Conservation (phyloP, 495 filamentous ascomycete species). For the Recurvomyces mirabilis region DNA sequence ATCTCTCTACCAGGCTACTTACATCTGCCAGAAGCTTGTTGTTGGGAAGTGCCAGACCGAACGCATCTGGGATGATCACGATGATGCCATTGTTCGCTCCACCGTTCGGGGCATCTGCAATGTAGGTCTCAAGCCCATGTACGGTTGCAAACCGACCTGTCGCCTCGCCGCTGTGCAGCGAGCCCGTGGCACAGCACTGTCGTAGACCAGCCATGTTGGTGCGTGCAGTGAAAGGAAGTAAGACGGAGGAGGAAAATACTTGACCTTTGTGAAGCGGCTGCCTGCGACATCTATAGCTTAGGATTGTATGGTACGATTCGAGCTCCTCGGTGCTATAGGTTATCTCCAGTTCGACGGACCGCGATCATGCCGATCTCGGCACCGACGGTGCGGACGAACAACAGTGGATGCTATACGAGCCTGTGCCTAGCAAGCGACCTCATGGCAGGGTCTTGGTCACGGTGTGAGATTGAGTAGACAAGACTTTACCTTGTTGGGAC, state of each 20-base stretch:
- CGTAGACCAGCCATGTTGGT: slow-evolving; percentile 3
- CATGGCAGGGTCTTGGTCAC: too few species aligned
- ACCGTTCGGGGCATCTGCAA: slow-evolving; percentile 20
- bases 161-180: slow-evolving; percentile 25
- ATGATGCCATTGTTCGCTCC: slow-evolving; percentile 22
- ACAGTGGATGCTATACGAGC: too few species aligned
- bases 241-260: neutral
- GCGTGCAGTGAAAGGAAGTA: too few species aligned
- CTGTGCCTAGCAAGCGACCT: too few species aligned
- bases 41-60: slow-evolving; percentile 25
- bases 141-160: slow-evolving; percentile 21
- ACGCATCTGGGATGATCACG: slow-evolving; percentile 28
- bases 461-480: too few species aligned
- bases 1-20: too few species aligned
- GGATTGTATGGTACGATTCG: too few species aligned
- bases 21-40: slow-evolving; percentile 25
- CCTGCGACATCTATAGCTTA: neutral
- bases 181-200: slow-evolving; percentile 25
- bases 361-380: too few species aligned
- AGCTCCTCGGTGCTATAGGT: too few species aligned
- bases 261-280: neutral
- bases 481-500: too few species aligned
- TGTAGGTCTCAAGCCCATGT: slow-evolving; percentile 26
- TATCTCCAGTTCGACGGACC: too few species aligned
- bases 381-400: too few species aligned